Conservation (phyloP, 1,284 basidiomycete genomes). For the Jaminaea rosea region DNA sequence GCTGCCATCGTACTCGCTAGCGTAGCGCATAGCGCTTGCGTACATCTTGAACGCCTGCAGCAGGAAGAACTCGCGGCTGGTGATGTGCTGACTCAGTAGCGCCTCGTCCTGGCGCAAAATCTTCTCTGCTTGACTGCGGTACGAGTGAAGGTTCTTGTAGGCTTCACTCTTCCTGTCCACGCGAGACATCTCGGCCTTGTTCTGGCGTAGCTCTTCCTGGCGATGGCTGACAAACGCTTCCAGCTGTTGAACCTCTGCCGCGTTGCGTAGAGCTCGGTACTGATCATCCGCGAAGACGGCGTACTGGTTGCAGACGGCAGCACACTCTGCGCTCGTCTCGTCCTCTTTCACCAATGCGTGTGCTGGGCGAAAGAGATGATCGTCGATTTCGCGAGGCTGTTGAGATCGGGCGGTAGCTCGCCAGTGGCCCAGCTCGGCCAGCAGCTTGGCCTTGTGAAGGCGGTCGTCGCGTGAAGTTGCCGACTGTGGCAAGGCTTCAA, state of each 20-base stretch:
- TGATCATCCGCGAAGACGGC: slow-evolving; percentile 83
- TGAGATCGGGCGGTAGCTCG: slow-evolving; percentile 73
- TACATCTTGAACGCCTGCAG: slow-evolving; percentile 72
- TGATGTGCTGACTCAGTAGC: slow-evolving; percentile 16
- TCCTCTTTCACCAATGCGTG: slow-evolving; percentile 32
- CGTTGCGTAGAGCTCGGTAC: slow-evolving; percentile 61
- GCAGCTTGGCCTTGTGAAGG: slow-evolving; percentile 51
- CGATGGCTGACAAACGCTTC: slow-evolving; percentile 66
- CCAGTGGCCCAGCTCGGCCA: slow-evolving; percentile 64
- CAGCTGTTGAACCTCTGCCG: slow-evolving; percentile 64
- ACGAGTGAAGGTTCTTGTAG: neutral
- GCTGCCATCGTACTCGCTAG: slow-evolving; percentile 63
- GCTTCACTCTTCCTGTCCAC: neutral
- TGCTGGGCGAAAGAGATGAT: slow-evolving; percentile 63
- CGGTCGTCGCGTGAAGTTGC: slow-evolving; percentile 5
- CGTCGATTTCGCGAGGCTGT: slow-evolving; percentile 66
- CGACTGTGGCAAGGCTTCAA: slow-evolving; percentile 11
- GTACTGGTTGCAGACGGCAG: slow-evolving; percentile 69
- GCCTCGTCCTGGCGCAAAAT: slow-evolving; percentile 21
- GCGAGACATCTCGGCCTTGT: slow-evolving; percentile 50
- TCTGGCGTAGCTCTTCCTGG: slow-evolving; percentile 58
- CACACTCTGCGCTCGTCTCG: slow-evolving; percentile 48
- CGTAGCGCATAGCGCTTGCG: slow-evolving; percentile 61
- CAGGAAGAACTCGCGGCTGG: slow-evolving; percentile 56
- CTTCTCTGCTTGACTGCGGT: slow-evolving; percentile 14